Base-by-base conservation (phyloP, 192 early-diverging fungal species). In the Linnemannia elongata region DNA sequence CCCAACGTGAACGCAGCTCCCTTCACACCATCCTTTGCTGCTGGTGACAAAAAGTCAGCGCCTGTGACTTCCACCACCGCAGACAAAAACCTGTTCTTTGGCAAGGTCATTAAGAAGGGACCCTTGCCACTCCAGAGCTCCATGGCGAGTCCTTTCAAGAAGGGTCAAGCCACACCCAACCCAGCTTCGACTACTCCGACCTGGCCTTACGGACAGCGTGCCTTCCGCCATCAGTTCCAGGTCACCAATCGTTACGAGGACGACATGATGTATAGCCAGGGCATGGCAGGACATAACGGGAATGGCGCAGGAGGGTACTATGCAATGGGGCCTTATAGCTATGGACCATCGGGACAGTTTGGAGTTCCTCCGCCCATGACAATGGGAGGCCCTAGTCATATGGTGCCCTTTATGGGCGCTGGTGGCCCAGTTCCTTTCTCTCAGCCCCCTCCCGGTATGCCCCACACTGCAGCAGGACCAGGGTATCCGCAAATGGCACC, bases 1-100 rank as follows among this genome's bases (percentile, higher is more conserved):
- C 95, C 95, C 36, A 96, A 94, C 71, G 93, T 92, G 39, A 79
- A 91, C 24, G 95, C 95, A 1, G 75, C 93, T 30, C 88, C 91
- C 17, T 96, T 96, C 89, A 93, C 94, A 47, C 95, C 95, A 41
- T 94, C 93, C 80, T 72, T 90, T 69, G 81, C 85, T 38, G 68
- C 42, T 47, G 78, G 76, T 33, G 68, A 81, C 68, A 87, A 79
- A 55, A 88, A 90, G 72, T 38, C 54, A 17, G 18, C 24, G n/a
- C 9, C 74, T 24, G 35, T 74, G 15, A 54, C 42, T 4, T n/a
- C 60, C 27, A 57, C 18, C 2, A 22, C 22, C n/a, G 35, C 42
- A 7, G 77, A 82, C 27, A 79, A 85, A 66, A 85, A 85, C 42
- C 8, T 76, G 45, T 82, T 83, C 72, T 82, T 88, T 66, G 74